Conservation (phyloP, 352 stramenopile genomes). For the Phytophthora uliginosa region DNA sequence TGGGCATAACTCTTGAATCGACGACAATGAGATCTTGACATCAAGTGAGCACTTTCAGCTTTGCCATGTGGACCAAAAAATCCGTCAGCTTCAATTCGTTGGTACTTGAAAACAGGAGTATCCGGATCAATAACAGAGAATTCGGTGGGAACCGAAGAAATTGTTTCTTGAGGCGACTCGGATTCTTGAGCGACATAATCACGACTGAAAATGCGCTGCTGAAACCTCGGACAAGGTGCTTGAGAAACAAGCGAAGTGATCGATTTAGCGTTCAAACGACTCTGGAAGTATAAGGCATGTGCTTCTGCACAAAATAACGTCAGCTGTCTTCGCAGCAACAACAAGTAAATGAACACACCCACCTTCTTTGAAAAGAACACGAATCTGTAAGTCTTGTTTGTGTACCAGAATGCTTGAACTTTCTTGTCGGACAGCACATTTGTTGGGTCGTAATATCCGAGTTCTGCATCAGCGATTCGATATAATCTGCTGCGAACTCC, state of each 20-base stretch:
- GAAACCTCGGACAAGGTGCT: background rate
- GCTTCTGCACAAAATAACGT: background rate
- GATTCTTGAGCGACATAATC: background rate
- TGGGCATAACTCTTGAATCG: too few relatives aligned
- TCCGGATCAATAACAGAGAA: background rate
- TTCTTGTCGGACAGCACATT: background rate
- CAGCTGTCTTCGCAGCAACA: background rate
- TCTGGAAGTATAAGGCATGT: conserved; percentile 1
- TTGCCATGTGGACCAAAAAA: background rate
- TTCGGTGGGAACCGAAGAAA: background rate
- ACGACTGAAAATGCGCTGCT: background rate
- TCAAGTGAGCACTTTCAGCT: conserved; percentile 5
- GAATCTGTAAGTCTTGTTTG: background rate
- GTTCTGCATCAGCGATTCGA: conserved; percentile 2
- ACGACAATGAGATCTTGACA: conserved; percentile 1
- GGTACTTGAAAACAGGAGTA: conserved; percentile 6
- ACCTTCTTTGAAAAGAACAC: background rate
- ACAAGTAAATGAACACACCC: background rate
- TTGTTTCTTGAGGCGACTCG: background rate
- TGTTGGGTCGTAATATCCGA: conserved; percentile 1
- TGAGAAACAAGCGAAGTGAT: background rate
- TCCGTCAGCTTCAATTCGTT: background rate
- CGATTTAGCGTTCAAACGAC: background rate
- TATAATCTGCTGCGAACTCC: background rate
- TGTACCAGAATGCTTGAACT: conserved; percentile 1